Conservation (phyloP, 2,329 filamentous ascomycete species). For the Hypoxylon sp. region DNA sequence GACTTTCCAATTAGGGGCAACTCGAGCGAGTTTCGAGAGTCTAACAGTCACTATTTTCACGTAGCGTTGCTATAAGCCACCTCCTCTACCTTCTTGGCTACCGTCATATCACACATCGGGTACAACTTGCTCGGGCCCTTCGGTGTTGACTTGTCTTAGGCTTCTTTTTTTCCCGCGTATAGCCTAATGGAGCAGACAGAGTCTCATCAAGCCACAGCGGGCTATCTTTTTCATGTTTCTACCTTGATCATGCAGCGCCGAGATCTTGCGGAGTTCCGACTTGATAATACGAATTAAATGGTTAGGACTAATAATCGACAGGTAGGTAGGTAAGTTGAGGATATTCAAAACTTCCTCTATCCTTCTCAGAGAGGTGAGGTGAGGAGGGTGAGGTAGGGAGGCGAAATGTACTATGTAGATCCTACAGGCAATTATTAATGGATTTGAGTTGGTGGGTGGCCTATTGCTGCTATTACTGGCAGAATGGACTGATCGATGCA, state of each 20-base stretch:
- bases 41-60: slow-evolving; percentile 5
- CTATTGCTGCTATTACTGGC: slow-evolving; percentile 17
- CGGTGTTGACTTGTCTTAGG: slow-evolving; percentile 8
- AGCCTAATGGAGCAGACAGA: slow-evolving; percentile 7
- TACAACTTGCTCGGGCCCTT: slow-evolving; percentile 16
- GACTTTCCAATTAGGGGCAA: slow-evolving; percentile 20
- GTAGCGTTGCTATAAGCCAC: slow-evolving; percentile 14
- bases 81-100: background rate
- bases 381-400: slow-evolving; percentile 10
- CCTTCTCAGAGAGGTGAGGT: slow-evolving; percentile 10
- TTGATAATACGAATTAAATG: slow-evolving; percentile 10
- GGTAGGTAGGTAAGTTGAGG: background rate
- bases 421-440: slow-evolving; percentile 21
- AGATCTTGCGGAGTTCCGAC: slow-evolving; percentile 17
- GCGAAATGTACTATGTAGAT: slow-evolving; percentile 24
- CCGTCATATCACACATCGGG: slow-evolving; percentile 7
- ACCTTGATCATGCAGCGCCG: slow-evolving; percentile 14
- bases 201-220: slow-evolving; percentile 25
- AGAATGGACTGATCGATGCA: slow-evolving; percentile 39
- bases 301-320: background rate
- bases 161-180: slow-evolving; percentile 27
- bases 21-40: slow-evolving; percentile 19
- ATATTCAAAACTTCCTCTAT: background rate
- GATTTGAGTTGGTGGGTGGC: slow-evolving; percentile 4
- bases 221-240: slow-evolving; percentile 23